These are phyloP conservation scores for Dryadomyces sulphureus DNA, from an alignment of 2,329 filamentous ascomycete genomes.

Conservation along the genomic window DNA sequence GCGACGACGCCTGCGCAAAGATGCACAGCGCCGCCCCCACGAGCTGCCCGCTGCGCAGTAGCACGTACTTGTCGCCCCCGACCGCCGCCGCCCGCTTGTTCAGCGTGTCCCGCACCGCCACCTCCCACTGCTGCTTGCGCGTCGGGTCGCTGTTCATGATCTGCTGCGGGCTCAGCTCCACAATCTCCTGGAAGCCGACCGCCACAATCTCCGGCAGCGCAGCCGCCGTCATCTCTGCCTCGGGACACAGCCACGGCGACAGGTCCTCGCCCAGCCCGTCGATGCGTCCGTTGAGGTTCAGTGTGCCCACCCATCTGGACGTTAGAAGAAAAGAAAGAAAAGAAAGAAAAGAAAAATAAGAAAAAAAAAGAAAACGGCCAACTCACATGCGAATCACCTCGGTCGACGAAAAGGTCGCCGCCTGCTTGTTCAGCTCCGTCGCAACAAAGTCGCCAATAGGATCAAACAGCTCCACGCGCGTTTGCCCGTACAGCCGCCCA, in stretches of 20 bases:
- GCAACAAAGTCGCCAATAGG: constrained; percentile 87
- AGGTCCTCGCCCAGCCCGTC: constrained; percentile 66
- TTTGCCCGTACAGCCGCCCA: constrained; percentile 70
- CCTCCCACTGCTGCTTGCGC: constrained; percentile 74
- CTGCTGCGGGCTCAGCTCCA: constrained; percentile 93
- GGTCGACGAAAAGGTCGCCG: constrained; percentile 59
- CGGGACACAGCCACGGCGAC: constrained; percentile 69
- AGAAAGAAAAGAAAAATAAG: neutral
- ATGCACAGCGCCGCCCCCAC: constrained; percentile 88
- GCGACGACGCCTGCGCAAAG: constrained; percentile 66
- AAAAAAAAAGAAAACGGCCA: neutral
- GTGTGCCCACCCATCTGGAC: constrained; percentile 56
- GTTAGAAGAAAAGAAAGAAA: too few relatives aligned
- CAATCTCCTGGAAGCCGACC: constrained; percentile 93
- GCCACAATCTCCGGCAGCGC: constrained; percentile 72
- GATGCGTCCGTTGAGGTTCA: constrained; percentile 86
- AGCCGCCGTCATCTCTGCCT: constrained; percentile 28
- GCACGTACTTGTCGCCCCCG: constrained; percentile 67
- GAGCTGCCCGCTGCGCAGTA: constrained; percentile 81
- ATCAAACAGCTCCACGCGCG: constrained; percentile 75
- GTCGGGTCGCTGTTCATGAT: constrained; percentile 97
- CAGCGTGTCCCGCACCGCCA: constrained; percentile 60
- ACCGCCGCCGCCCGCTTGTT: constrained; percentile 53
- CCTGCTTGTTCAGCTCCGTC: constrained; percentile 53
- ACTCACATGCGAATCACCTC: constrained; percentile 57